Evolutionary conservation across 2,329 filamentous ascomycete species (phyloP).

Genomic region (Ophiostoma sp.): DNA sequence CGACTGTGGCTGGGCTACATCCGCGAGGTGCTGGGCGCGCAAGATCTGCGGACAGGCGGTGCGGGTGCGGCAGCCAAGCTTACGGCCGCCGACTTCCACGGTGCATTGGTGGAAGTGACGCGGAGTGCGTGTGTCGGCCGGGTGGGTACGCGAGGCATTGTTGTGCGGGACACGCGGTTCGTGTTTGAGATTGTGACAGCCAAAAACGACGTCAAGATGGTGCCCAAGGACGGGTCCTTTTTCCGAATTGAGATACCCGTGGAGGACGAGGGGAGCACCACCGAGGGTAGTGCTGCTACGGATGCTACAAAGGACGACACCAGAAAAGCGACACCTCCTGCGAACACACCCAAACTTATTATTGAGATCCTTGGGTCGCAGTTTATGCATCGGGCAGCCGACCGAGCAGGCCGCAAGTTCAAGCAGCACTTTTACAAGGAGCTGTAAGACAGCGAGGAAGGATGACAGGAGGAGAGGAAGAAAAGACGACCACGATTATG

Average conservation of each 20-base stretch:
- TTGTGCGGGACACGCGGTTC: constrained; percentile 84
- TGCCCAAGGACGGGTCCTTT: constrained; percentile 88
- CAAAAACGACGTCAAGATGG: constrained; percentile 67
- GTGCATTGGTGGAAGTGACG: constrained; percentile 79
- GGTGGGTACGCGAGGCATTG: constrained; percentile 82
- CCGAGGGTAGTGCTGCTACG: background rate
- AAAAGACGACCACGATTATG: background rate
- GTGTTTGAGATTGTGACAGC: constrained; percentile 81
- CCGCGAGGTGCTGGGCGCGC: constrained; percentile 68
- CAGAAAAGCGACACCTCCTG: constrained; percentile 17
- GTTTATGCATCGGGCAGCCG: constrained; percentile 77
- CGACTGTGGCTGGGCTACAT: constrained; percentile 82
- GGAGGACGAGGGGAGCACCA: constrained; percentile 21
- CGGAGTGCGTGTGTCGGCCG: constrained; percentile 76
- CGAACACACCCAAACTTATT: constrained; percentile 47
- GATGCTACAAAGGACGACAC: constrained; percentile 31
- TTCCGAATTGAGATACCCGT: constrained; percentile 71
- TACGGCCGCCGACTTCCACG: constrained; percentile 85
- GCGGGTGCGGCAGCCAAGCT: constrained; percentile 70
- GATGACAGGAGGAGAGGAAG: background rate
- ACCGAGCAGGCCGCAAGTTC: constrained; percentile 88
- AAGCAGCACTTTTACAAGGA: constrained; percentile 78
- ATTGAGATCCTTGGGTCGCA: constrained; percentile 89
- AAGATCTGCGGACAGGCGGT: constrained; percentile 57
- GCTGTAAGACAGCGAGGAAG: constrained; percentile 53